Evolutionary conservation across 495 filamentous ascomycete species (phyloP).

Genomic region (Penicillium crystallinum): DNA sequence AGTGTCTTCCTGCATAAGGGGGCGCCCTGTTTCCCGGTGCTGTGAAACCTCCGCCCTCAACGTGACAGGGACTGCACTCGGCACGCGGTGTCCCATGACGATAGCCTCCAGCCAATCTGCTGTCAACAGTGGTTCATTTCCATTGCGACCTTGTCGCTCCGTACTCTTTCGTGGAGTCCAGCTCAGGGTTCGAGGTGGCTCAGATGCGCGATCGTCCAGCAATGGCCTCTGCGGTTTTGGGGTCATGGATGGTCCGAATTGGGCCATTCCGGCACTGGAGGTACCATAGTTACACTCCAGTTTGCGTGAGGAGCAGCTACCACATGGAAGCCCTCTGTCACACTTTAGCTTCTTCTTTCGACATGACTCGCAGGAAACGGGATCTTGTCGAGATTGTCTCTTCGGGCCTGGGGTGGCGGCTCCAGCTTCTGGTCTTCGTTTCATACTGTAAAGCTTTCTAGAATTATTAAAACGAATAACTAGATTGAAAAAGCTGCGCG

Average conservation of each 20-base stretch:
- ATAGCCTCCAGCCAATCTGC: slow-evolving; percentile 38
- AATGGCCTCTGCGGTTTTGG: not conserved
- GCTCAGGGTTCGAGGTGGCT: not conserved
- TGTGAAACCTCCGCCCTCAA: slow-evolving; percentile 19
- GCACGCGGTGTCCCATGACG: slow-evolving; percentile 35
- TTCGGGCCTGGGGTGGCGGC: slow-evolving; percentile 3
- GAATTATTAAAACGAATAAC: not conserved
- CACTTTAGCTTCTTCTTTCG: slow-evolving; percentile 14
- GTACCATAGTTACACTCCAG: slow-evolving; percentile 31
- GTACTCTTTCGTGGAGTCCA: not conserved
- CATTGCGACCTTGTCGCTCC: not conserved
- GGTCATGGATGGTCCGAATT: not conserved
- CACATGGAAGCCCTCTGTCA: slow-evolving; percentile 33
- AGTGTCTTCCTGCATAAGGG: not conserved
- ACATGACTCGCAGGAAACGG: slow-evolving; percentile 42
- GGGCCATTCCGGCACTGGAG: not conserved
- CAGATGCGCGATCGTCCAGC: not conserved
- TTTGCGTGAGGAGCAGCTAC: slow-evolving; percentile 36
- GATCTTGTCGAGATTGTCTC: slow-evolving; percentile 38
- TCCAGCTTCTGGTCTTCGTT: slow-evolving; percentile 15
- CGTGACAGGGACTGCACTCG: slow-evolving; percentile 21
- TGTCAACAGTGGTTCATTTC: slow-evolving; percentile 21
- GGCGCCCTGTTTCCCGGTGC: not conserved
- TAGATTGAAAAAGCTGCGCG: not conserved
- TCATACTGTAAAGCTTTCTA: slow-evolving; percentile 17